Evolutionary conservation across 1,139 yeast species (phyloP).

Genomic region (Saccharomyces hybrid): DNA sequence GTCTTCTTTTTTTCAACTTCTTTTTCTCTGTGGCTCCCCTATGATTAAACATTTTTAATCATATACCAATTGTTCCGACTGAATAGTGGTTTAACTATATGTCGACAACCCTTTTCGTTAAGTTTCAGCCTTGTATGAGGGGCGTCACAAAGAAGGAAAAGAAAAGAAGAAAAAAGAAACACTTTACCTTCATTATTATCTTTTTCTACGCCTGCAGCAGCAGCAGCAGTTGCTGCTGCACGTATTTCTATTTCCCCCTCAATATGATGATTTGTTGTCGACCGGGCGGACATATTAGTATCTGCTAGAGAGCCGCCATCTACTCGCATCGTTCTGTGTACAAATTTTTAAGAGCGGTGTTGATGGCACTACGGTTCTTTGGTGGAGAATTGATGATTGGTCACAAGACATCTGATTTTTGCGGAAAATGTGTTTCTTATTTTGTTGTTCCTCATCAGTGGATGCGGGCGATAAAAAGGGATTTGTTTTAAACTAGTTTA

Average conservation of each 20-base stretch:
- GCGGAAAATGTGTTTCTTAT: constrained; percentile 1
- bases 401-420: constrained; percentile 34
- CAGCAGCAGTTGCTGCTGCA: too few species aligned
- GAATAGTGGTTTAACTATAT: constrained; percentile 31
- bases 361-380: constrained; percentile 15
- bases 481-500: not conserved
- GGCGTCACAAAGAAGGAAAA: not conserved
- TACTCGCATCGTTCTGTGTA: constrained; percentile 28
- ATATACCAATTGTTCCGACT: constrained; percentile 36
- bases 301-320: constrained; percentile 21
- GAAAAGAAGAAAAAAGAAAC: not conserved
- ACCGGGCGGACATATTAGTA: constrained; percentile 38
- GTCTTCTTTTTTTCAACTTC: not conserved
- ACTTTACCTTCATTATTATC: constrained; percentile 1
- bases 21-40: constrained; percentile 10
- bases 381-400: constrained; percentile 35
- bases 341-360: constrained; percentile 31
- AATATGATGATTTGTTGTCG: constrained; percentile 33
- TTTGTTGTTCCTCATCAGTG: constrained; percentile 3
- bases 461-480: not conserved
- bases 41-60: constrained; percentile 23
- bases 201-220: constrained; percentile 3
- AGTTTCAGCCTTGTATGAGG: constrained; percentile 37
- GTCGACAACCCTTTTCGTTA: constrained; percentile 35
- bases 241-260: constrained; percentile 4